phyloP scores from a whole-genome alignment of 2,329 filamentous ascomycete genomes.

The Ophiognomonia clavigignenti-juglandacearum region DNA sequence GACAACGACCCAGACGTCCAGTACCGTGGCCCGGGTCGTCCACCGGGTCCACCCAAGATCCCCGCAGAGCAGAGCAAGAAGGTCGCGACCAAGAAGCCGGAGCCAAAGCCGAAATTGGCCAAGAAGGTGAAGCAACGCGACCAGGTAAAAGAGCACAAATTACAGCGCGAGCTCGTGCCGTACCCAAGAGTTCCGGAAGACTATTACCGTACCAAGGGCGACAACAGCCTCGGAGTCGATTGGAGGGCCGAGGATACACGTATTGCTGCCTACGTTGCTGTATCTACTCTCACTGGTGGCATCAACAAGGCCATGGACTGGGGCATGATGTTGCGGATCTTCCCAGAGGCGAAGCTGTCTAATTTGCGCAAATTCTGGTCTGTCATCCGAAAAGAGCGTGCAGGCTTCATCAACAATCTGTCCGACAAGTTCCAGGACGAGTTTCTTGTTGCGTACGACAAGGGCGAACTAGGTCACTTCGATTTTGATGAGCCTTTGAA shows the following conservation, averaged over 20 bases:
- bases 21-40: conserved; percentile 11
- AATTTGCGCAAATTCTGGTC: conserved; percentile 53
- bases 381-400: conserved; percentile 43
- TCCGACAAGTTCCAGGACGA: conserved; percentile 59
- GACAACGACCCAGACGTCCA: conserved; percentile 20
- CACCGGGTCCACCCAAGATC: background rate
- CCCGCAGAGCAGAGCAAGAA: conserved; percentile 9
- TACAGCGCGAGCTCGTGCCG: conserved; percentile 27
- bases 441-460: conserved; percentile 63
- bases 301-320: conserved; percentile 56
- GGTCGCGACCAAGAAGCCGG: too few relatives aligned
- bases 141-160: too few relatives aligned
- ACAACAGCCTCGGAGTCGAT: conserved; percentile 30
- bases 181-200: conserved; percentile 28
- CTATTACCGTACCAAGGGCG: conserved; percentile 26
- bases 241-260: conserved; percentile 40
- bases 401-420: conserved; percentile 49
- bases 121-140: conserved; percentile 19
- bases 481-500: conserved; percentile 58
- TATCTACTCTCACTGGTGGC: conserved; percentile 56
- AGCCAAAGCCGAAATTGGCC: too few relatives aligned
- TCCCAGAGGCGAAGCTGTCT: conserved; percentile 47
- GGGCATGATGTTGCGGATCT: conserved; percentile 52
- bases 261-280: conserved; percentile 53
- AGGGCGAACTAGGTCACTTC: conserved; percentile 54